phyloP scores from a whole-genome alignment of 306 rosid genomes.

The Rosa chinensis region DNA sequence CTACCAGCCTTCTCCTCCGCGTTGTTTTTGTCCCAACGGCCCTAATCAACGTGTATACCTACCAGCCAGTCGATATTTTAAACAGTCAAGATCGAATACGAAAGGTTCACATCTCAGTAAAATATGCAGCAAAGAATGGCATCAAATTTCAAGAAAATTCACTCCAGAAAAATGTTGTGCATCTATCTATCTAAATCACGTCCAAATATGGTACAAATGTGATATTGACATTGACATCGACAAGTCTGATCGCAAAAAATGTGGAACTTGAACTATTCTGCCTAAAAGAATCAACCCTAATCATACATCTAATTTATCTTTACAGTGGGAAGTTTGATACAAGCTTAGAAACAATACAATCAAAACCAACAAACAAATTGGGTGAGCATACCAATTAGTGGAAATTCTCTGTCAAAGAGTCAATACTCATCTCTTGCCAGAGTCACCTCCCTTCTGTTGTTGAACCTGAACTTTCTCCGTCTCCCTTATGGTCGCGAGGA shows the following conservation, averaged over 20 bases:
- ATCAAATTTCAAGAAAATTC: not conserved
- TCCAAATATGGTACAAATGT: constrained; percentile 1
- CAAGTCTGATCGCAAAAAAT: constrained; percentile 11
- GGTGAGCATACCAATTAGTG: constrained; percentile 24
- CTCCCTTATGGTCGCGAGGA: constrained; percentile 34
- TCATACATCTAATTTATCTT: constrained; percentile 35
- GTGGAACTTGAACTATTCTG: not conserved
- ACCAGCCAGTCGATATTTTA: not conserved
- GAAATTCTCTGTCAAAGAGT: constrained; percentile 29
- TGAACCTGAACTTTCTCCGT: constrained; percentile 32
- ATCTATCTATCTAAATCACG: not conserved
- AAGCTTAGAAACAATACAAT: constrained; percentile 25
- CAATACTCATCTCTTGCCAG: constrained; percentile 17
- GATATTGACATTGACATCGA: not conserved
- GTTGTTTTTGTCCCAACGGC: not conserved
- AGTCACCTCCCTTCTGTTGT: constrained; percentile 15
- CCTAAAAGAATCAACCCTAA: constrained; percentile 33
- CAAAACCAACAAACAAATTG: constrained; percentile 29
- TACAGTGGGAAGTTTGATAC: constrained; percentile 34
- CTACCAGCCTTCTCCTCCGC: not conserved
- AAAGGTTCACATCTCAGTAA: not conserved
- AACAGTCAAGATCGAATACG: not conserved
- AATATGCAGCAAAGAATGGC: not conserved
- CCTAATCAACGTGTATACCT: not conserved
- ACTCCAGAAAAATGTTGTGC: not conserved